Base-by-base conservation (phyloP, 2,329 filamentous ascomycete species). In the Alternaria atra region DNA sequence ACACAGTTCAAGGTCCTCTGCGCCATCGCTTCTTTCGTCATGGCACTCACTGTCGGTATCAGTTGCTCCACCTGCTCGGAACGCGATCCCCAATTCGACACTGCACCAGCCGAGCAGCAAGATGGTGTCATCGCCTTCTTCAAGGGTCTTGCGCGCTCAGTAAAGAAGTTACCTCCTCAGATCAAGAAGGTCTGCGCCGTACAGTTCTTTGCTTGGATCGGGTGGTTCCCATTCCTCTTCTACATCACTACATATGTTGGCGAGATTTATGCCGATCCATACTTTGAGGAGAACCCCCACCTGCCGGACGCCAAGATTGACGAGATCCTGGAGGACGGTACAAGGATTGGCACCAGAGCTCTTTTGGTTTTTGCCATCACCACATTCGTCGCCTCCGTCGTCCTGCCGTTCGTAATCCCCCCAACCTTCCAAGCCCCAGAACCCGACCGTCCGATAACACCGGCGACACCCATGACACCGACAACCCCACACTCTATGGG, bases 191-290 rank as follows among this genome's bases (percentile, higher is more conserved):
- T 97, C 37, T 97, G 94, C 59, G 71, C 79, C 53, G 81, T 83
- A 0, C 82, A 84, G 56, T 80, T 83, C 71, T 94, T 90, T 62
- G 92, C 93, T 5, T 98, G 94, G 94, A 89, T 97, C 58, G 94
- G 93, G 53, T 97, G 94, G 88, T 98, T 97, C 72, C 94, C 94
- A 1, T 93, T 97, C 77, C 85, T 98, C 3, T 97, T 97, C 81
- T 98, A 98, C 82, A 93, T 93, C 5, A 97, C 93, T 1, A 96
- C 93, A 17, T 98, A 95, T 77, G 91, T 97, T 68, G 94, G 92
- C 63, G 93, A 97, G 75, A 91, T 98, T 58, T 97, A 97, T 71
- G 91, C 93, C 17, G 90, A 97, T 74, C 93, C 93, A 0, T 91
- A 86, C 68, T 89, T 97, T 52, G 84, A 89, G 66, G 82, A 86